Conservation (phyloP, 2,329 filamentous ascomycete species). For the Sphaerostilbella broomeana region DNA sequence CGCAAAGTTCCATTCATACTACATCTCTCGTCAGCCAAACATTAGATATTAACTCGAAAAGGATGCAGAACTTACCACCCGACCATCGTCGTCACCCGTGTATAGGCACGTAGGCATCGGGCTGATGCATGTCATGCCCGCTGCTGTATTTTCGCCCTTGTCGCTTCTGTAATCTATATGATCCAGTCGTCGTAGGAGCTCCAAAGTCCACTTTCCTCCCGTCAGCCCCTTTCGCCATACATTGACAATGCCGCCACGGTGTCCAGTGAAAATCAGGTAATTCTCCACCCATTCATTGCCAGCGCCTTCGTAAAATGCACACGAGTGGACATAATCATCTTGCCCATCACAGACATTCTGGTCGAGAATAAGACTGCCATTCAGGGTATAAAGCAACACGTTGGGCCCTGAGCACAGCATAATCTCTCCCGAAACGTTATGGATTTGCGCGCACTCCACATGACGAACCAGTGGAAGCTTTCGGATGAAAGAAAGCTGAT, state of each 20-base stretch:
- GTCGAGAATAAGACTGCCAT: constrained; percentile 74
- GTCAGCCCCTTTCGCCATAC: constrained; percentile 56
- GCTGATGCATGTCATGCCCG: constrained; percentile 77
- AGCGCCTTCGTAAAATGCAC: constrained; percentile 87
- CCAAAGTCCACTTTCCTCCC: constrained; percentile 63
- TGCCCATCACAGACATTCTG: constrained; percentile 66
- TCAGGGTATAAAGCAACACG: constrained; percentile 76
- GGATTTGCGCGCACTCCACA: constrained; percentile 73
- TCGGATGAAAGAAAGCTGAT: constrained; percentile 78
- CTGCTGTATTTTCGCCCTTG: constrained; percentile 50
- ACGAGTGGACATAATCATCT: constrained; percentile 73
- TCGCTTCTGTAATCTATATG: constrained; percentile 64
- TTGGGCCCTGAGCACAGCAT: constrained; percentile 72
- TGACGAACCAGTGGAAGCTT: constrained; percentile 55
- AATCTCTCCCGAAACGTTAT: constrained; percentile 86
- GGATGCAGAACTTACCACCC: constrained; percentile 55
- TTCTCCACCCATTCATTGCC: constrained; percentile 89
- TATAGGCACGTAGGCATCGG: constrained; percentile 81
- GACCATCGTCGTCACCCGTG: constrained; percentile 87
- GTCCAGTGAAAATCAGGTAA: constrained; percentile 82
- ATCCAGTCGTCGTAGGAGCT: constrained; percentile 74
- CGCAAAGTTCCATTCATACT: constrained; percentile 61
- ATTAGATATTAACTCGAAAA: background rate
- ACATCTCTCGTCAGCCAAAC: constrained; percentile 8
- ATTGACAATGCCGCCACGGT: constrained; percentile 76